phyloP scores from a whole-genome alignment of 768 basidiomycete genomes.

The Phylloporus rhodoxanthus region DNA sequence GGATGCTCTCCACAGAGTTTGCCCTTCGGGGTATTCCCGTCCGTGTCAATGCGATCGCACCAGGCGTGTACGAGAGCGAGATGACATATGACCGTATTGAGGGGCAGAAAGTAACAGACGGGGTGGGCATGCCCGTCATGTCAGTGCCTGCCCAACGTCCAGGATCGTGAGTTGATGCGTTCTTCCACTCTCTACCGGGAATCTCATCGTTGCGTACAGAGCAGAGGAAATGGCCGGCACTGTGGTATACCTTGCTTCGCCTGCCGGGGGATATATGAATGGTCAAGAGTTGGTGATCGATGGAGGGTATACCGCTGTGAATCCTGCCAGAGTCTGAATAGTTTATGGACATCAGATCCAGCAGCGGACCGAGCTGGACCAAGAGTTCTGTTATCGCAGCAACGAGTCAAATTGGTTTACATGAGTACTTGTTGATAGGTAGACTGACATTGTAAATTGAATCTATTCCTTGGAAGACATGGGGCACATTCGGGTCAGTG shows the following conservation, averaged over 20 bases:
- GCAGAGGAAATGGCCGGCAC: slow-evolving; percentile 74
- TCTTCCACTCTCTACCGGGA: background rate
- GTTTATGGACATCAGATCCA: background rate
- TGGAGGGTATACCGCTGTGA: slow-evolving; percentile 69
- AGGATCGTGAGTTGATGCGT: slow-evolving; percentile 53
- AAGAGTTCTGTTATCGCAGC: background rate
- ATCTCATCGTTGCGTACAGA: slow-evolving; percentile 30
- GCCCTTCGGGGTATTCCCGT: slow-evolving; percentile 62
- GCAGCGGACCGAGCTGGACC: too few relatives aligned
- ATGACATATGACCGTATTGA: slow-evolving; percentile 56
- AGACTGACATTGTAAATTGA: background rate
- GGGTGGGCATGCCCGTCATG: slow-evolving; percentile 51
- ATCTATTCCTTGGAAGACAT: background rate
- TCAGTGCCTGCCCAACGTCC: slow-evolving; percentile 58
- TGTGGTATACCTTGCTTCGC: slow-evolving; percentile 67
- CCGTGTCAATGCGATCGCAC: slow-evolving; percentile 69
- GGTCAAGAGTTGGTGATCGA: slow-evolving; percentile 77
- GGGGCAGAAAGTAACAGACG: slow-evolving; percentile 43
- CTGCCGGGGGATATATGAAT: slow-evolving; percentile 66
- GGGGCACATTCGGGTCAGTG: too few relatives aligned
- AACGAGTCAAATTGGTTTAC: too few relatives aligned
- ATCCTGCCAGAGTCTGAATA: slow-evolving; percentile 48
- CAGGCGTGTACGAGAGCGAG: slow-evolving; percentile 71
- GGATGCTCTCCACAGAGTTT: slow-evolving; percentile 70
- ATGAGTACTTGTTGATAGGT: background rate